phyloP scores from a whole-genome alignment of 768 basidiomycete genomes.

The Termitomyces heimii region DNA sequence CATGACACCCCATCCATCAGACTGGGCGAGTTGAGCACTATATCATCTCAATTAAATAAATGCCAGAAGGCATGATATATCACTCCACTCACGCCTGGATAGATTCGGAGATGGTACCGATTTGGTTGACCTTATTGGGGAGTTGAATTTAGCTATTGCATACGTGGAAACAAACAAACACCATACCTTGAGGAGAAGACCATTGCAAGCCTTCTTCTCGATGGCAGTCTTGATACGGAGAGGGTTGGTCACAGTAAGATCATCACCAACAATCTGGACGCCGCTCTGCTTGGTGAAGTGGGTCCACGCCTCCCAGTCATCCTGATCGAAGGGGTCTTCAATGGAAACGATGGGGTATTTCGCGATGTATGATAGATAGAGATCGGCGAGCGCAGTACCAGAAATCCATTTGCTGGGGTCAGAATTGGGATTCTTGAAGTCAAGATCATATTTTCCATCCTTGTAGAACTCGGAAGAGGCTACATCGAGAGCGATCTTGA shows the following conservation, averaged over 20 bases:
- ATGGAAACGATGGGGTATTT: constrained; percentile 96
- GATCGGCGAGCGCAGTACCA: constrained; percentile 86
- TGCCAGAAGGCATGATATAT: not conserved
- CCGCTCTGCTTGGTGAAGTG: constrained; percentile 77
- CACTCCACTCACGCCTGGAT: constrained; percentile 85
- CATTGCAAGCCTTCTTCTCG: constrained; percentile 99
- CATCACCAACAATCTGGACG: constrained; percentile 93
- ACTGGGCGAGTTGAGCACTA: constrained; percentile 93
- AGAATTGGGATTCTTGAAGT: constrained; percentile 99
- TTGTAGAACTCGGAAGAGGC: constrained; percentile 99
- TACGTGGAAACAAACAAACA: not conserved
- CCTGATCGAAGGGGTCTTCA: constrained; percentile 99
- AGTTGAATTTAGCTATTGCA: not conserved
- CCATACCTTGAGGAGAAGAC: constrained; percentile 86
- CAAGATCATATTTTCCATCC: constrained; percentile 98
- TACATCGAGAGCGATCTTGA: constrained; percentile 97
- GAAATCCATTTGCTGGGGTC: constrained; percentile 96
- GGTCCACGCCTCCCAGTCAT: constrained; percentile 98
- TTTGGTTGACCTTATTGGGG: constrained; percentile 81
- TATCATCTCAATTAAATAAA: not conserved
- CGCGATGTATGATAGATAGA: constrained; percentile 81
- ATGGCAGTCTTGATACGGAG: constrained; percentile 97
- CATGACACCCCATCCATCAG: constrained; percentile 99
- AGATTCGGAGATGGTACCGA: constrained; percentile 97
- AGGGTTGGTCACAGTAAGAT: constrained; percentile 97